Evolutionary conservation across 1,139 yeast genomes (phyloP).

Genomic region (Scheffersomyces parashehatae): DNA sequence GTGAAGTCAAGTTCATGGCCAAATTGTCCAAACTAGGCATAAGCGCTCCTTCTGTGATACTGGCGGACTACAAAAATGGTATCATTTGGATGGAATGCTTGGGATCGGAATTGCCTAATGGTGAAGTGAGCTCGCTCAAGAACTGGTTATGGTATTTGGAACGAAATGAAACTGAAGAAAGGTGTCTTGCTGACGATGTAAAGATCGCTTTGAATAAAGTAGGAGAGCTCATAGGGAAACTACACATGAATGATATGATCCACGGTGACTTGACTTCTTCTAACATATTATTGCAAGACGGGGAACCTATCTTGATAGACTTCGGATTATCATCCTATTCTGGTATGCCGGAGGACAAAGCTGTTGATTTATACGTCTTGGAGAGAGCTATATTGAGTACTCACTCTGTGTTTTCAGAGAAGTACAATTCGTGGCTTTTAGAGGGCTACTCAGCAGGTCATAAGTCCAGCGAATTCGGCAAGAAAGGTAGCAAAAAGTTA

Average conservation of each 20-base stretch:
- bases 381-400: slow-evolving; percentile 92
- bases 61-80: slow-evolving; percentile 76
- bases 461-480: slow-evolving; percentile 21
- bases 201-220: slow-evolving; percentile 47
- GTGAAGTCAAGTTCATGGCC: slow-evolving; percentile 79
- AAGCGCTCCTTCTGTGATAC: slow-evolving; percentile 66
- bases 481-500: slow-evolving; percentile 39
- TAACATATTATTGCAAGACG: slow-evolving; percentile 61
- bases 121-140: slow-evolving; percentile 57
- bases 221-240: slow-evolving; percentile 68
- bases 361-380: slow-evolving; percentile 91
- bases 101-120: slow-evolving; percentile 52
- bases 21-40: slow-evolving; percentile 59
- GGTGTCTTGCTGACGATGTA: slow-evolving; percentile 38
- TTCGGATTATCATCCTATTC: slow-evolving; percentile 88
- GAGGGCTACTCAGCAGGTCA: slow-evolving; percentile 65
- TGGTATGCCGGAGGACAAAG: slow-evolving; percentile 82
- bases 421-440: slow-evolving; percentile 69
- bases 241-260: slow-evolving; percentile 77
- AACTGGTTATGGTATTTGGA: slow-evolving; percentile 72
- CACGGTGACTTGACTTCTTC: slow-evolving; percentile 97
- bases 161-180: slow-evolving; percentile 18
- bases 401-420: slow-evolving; percentile 71
- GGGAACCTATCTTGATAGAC: slow-evolving; percentile 72
- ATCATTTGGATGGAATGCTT: slow-evolving; percentile 86